Base-by-base conservation (phyloP, 805 yeast genomes). In the Metschnikowia chrysomelidarum region DNA sequence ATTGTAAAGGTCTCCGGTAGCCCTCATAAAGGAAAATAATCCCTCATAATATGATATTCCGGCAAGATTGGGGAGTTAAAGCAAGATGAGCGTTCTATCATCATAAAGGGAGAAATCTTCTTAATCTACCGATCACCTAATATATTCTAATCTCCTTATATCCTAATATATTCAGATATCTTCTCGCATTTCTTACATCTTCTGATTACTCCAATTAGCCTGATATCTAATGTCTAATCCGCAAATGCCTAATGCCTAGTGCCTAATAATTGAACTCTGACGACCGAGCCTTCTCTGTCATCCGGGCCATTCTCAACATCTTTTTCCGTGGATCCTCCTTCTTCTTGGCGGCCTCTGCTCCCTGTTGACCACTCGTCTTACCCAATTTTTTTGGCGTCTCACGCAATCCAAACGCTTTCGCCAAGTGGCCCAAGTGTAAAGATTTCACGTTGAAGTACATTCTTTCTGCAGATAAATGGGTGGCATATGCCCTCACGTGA, bases 401-500 rank as follows among this genome's bases (percentile, higher is more conserved):
- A 61, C 99, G 78, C 34, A 93, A 67, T 2, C 91, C 99, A 60
- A 94, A 94, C 45, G 93, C 75, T 58, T 93, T 93, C 14, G 98
- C 97, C 51, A 94, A 67, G 67, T 93, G 99, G 19, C 99, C 99
- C 47, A 94, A 67, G 70, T 93, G 99, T 40, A 94, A 65, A 21
- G 72, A 62, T 49, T 84, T 84, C 20, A 93, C 81, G 54, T 87
- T 88, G 69, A 93, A 93, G 44, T 73, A 78, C 31, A 71, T 75
- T 54, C 89, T 76, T 59, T 93, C 98, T 2, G 78, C 51, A 0
- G 89, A 68, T 38, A 88, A 74, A 66, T 93, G 99, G 0, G 99
- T 93, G 5, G 99, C 87, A 56, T 93, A 93, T 0, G 98, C 98
- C 53, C 98, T 76, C 26, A 93, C 70, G 56, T 91, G 98, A 41